Percentiles rank a stretch among this genome's conserved stretches.
These are phyloP conservation scores for Aspergillus ibericus DNA, from an alignment of 2,329 filamentous ascomycete genomes.

Conservation along the genomic window DNA sequence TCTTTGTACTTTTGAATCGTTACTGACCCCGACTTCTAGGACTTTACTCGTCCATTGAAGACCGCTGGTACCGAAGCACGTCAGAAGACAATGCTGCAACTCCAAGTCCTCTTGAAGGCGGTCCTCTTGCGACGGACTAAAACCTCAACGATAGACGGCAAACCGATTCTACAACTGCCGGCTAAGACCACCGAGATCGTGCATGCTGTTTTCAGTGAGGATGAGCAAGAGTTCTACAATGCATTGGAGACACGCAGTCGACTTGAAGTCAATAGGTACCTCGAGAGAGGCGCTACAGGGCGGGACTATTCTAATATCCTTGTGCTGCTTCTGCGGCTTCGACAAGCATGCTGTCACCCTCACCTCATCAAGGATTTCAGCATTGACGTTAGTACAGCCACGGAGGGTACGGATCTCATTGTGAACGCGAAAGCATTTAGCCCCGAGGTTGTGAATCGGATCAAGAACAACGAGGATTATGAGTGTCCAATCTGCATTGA, in stretches of 20 bases:
- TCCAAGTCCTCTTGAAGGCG: slow-evolving; percentile 75
- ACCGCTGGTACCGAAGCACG: slow-evolving; percentile 31
- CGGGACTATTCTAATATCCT: slow-evolving; percentile 78
- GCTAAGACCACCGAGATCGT: slow-evolving; percentile 62
- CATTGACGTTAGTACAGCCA: slow-evolving; percentile 48
- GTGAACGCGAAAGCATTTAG: slow-evolving; percentile 63
- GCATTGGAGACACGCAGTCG: slow-evolving; percentile 67
- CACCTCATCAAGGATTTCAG: slow-evolving; percentile 68
- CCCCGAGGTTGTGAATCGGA: slow-evolving; percentile 62
- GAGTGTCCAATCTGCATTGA: slow-evolving; percentile 86
- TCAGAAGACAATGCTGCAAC: slow-evolving; percentile 62
- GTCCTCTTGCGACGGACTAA: slow-evolving; percentile 83
- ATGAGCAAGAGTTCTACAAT: slow-evolving; percentile 65
- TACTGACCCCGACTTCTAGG: slow-evolving; percentile 22
- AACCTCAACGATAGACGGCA: slow-evolving; percentile 72
- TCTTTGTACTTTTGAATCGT: neutral
- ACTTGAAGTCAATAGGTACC: slow-evolving; percentile 73
- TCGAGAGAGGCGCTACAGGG: slow-evolving; percentile 66
- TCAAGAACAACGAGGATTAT: slow-evolving; percentile 63
- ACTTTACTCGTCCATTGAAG: slow-evolving; percentile 58
- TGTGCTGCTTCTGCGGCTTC: slow-evolving; percentile 74
- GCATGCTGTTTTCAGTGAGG: slow-evolving; percentile 65
- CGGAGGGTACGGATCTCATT: slow-evolving; percentile 57
- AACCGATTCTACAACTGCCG: slow-evolving; percentile 70
- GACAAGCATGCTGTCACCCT: slow-evolving; percentile 78